phyloP scores from a whole-genome alignment of 139 green algal genomes.

The Micractinium conductrix region DNA sequence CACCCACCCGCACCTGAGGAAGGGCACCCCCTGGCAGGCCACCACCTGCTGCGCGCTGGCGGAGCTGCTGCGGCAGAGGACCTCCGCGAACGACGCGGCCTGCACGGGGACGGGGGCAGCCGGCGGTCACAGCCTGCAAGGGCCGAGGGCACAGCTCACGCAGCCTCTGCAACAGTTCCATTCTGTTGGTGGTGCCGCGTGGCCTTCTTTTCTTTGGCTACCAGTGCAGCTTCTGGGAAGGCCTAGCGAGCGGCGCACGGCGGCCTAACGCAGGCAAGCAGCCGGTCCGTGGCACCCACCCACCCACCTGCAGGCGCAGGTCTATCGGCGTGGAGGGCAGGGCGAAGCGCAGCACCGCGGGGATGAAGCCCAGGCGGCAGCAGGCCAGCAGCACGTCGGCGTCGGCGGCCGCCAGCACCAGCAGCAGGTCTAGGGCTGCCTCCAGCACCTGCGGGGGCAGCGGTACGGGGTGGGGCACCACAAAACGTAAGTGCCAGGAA shows the following conservation, averaged over 20 bases:
- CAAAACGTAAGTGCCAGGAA: no score
- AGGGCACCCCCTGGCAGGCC: constrained; percentile 60
- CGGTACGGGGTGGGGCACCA: neutral
- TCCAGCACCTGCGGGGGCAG: constrained; percentile 48
- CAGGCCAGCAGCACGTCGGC: constrained; percentile 55
- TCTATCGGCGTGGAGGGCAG: constrained; percentile 20
- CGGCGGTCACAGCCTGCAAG: no score
- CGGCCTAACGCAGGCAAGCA: no score
- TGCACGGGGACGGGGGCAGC: neutral
- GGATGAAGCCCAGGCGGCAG: constrained; percentile 82
- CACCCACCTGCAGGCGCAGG: neutral
- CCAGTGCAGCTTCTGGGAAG: no score
- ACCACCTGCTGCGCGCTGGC: constrained; percentile 76
- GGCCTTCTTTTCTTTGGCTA: no score
- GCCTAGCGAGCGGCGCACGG: no score
- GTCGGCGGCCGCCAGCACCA: constrained; percentile 57
- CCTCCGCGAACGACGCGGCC: constrained; percentile 17
- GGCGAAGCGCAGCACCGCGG: constrained; percentile 49
- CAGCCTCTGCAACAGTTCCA: no score
- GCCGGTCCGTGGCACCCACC: no score
- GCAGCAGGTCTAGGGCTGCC: constrained; percentile 65
- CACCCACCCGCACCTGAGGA: neutral
- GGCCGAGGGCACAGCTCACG: no score
- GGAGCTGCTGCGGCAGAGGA: constrained; percentile 1
- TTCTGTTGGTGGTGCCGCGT: no score